A percentile compares a stretch with the other conserved stretches of the same genome.
phyloP scores from a whole-genome alignment of 2,329 filamentous ascomycete genomes.

The Zymoseptoria crescenta region DNA sequence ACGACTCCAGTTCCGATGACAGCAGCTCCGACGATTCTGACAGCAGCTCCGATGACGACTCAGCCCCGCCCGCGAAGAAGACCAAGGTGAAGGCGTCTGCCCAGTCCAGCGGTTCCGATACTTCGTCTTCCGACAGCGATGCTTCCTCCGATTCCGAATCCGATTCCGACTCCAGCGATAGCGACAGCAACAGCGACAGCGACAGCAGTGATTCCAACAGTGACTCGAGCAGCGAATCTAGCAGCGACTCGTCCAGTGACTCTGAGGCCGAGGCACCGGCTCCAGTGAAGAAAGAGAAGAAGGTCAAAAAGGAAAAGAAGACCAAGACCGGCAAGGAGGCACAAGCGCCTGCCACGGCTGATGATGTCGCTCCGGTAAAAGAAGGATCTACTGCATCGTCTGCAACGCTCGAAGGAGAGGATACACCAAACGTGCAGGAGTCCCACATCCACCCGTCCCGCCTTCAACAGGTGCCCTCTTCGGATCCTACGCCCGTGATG shows the following conservation, averaged over 20 bases:
- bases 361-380: not conserved
- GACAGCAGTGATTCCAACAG: conserved; percentile 8
- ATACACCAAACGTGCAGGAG: conserved; percentile 7
- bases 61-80: conserved; percentile 26
- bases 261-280: conserved; percentile 14
- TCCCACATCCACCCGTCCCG: conserved; percentile 35
- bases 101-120: conserved; percentile 12
- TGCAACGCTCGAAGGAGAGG: conserved; percentile 23
- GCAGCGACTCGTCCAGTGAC: conserved; percentile 31
- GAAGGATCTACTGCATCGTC: conserved; percentile 26
- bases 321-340: conserved; percentile 27
- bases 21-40: conserved; percentile 14
- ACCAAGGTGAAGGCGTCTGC: conserved; percentile 18
- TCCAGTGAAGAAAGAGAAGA: conserved; percentile 16
- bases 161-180: conserved; percentile 24
- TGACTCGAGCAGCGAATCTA: conserved; percentile 5
- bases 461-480: conserved; percentile 16
- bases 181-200: conserved; percentile 13
- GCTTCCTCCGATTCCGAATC: conserved; percentile 25
- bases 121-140: conserved; percentile 20
- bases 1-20: not conserved
- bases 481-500: conserved; percentile 4
- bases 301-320: conserved; percentile 17
- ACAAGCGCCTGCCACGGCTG: conserved; percentile 11
- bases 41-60: conserved; percentile 21